Base-by-base conservation (phyloP, 2,329 filamentous ascomycete genomes). In the Emergomyces orientalis region DNA sequence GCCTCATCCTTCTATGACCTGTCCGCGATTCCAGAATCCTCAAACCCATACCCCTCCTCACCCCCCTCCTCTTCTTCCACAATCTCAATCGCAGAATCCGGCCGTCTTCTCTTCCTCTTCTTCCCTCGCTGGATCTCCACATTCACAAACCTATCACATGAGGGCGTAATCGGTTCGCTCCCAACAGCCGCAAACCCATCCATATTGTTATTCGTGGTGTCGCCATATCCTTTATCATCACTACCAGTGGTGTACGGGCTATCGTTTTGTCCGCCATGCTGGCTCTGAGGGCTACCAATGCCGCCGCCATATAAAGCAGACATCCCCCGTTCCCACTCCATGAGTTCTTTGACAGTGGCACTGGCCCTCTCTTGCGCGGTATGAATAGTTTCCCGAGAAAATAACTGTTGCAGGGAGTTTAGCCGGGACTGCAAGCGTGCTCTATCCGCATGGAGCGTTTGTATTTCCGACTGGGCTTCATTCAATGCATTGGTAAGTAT, bases 141-240 rank as follows among this genome's bases (percentile, higher is more conserved):
- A 66, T 80, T 75, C 30, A 74, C 74, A 65, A 77, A 80, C 19
- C 77, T 71, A 63, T 72, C 71, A 62, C 73, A 76, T 37, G 75
- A 71, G 2, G 78, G 78, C 1, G 78, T 80, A 43, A 79, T 74
- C 2, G 78, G 76, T 32, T 75, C 75, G 59, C 72, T 77, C 34
- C 70, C 74, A 60, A 68, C 60, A 17, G 60, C 51, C 22, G 58
- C 63, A 41, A 66, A 68, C 22, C 58, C 63, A 32, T 59, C 56
- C 8, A 32, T 52, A 19, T 62, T 34, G 9, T 51, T 61, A 52
- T 32, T 58, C 37, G 25, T 51, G n/a, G 25, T n/a, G 49, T 49
- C 25, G 17, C 41, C 27, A 8, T 57, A 41, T 32, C 66, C 57
- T 68, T 65, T 17, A 63, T 68, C 22, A 65, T 63, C 37, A 43